Evolutionary conservation across 306 rosid genomes (phyloP), one percentile per base, ranked within the genome.

Genomic region (Rubus idaeus): DNA sequence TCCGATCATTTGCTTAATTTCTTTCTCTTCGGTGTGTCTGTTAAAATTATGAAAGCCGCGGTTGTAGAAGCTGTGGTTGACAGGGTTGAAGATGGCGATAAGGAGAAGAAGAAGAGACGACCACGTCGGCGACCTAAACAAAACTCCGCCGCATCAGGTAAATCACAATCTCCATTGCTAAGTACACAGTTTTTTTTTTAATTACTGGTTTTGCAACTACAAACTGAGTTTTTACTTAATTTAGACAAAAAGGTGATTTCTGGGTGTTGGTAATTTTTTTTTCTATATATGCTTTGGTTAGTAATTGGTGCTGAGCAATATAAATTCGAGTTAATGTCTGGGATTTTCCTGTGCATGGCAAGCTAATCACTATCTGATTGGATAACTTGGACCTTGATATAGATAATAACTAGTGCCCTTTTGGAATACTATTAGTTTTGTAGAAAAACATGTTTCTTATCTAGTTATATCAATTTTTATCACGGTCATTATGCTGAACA

Each of bases 31-130:
- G 40, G 30, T 58, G 18, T 35, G 10, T 66, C 1, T 7, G 21
- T 30, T 40, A 0, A 21, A 30, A 86, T 42, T 80, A 92, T 88
- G 98, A 91, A 65, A 63, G 78, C 83, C 3, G 44, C 81, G 12
- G 79, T 76, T 51, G 96, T 89, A 49, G 88, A 85, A 79, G 80
- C 89, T 4, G 73, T 79, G 72, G 73, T 69, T 18, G 92, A 94
- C 60, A 87, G 89, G 72, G 76, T 77, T 50, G 94, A 89, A 11
- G 89, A 86, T 20, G 91, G 76, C 17, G 98, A 90, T 23, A 92
- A 94, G 86, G 97, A 94, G 13, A 92, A 89, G 91, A 94, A 84
- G 90, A 95, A 91, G 90, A 89, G 77, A 60, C 96, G 93, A 23
- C 89, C 93, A 79, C 77, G 92, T 87, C 96, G 97, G 30, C 92